Base-by-base conservation (phyloP, 1,284 basidiomycete species). In the Leucoagaricus sp. region DNA sequence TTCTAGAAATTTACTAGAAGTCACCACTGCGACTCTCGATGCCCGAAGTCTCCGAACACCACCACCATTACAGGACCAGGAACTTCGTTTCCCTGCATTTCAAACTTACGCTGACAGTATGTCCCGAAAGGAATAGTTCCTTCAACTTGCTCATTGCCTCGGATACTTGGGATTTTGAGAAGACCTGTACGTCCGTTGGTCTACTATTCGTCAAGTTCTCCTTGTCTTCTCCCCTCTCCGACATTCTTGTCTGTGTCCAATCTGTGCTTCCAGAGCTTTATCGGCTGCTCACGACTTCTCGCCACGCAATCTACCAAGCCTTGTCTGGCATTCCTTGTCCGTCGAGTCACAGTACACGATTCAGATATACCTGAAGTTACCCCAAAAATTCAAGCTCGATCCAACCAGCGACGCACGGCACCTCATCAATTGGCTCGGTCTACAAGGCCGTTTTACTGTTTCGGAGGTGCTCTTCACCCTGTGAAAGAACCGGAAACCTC, bases 61-160 rank as follows among this genome's bases (percentile, higher is more conserved):
- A n/a, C n/a, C 44, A 40, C 21, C 44, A 12, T 15, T 33, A 36
- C 33, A 46, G 21, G 34, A 19, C 25, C 15, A 29, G 40, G 28
- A 36, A 47, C 44, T 40, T 53, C 42, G 38, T 46, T 34, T 53
- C n/a, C 13, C 25, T 28, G 9, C 26, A 21, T 53, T 38, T 31
- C 13, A 44, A 46, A 19, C n/a, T 36, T 28, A 17, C 44, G n/a
- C 31, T 36, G 15, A 29, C 34, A 17, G 15, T n/a, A 12, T 40
- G 2, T 28, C 31, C 44, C n/a, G 29, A 33, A 42, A 40, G 34
- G 15, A 33, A 19, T 40, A 50, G 49, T 23, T 26, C 23, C 23
- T 19, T 23, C 15, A 19, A 21, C 21, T 52, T 4, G 31, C 51
- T 45, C 42, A n/a, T 15, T 8, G 41, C 51, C 51, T 53, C 51